Evolutionary conservation across 768 basidiomycete genomes (phyloP), one percentile per base, ranked within the genome.

Genomic region (Amanita pseudoporphyria): DNA sequence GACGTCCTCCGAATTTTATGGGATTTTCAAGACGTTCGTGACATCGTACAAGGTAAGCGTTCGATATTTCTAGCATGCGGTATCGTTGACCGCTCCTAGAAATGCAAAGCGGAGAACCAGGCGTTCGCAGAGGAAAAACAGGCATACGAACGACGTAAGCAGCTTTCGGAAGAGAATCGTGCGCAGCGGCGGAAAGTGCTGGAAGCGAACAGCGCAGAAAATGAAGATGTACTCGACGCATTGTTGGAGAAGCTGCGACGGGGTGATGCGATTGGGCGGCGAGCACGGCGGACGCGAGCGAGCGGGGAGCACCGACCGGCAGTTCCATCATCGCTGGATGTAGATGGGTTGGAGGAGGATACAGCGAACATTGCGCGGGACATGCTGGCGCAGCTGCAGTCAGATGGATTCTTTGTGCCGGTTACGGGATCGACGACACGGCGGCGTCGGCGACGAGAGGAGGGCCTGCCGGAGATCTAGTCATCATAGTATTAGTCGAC

Each of bases 11-110:
- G 95, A 97, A 59, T 99, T 98, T 70, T 99, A 91, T 67, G 91
- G 82, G 10, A 83, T 95, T 57, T 97, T 98, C 78, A 93, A 96
- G 69, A 96, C 90, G 1, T 99, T 99, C 58, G 78, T 94, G 22
- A 94, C 85, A 0, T 95, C 93, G 2, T 99, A 94, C 66, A 84
- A 74, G 75, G 88, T 88, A 55, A 51, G 72, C 61, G 3, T 47
- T 33, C 14, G 33, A 35, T 4, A 13, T n/a, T 19, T 22, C n/a
- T 7, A 12, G 22, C 4, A 22, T 38, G 19, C 26, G 21, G 13
- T 19, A 26, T 22, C n/a, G 22, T 16, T 14, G 22, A 24, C 13
- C 16, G 32, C 21, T 35, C 12, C 18, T 24, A 49, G 92, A 94
- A 92, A 87, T 94, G 89, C 64, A 86, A 86, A 63, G 51, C 62